A percentile compares a stretch with the other conserved stretches of the same genome.
These are phyloP conservation scores for Nectriaceae sp. DNA, from an alignment of 2,329 filamentous ascomycete genomes.

Conservation along the genomic window DNA sequence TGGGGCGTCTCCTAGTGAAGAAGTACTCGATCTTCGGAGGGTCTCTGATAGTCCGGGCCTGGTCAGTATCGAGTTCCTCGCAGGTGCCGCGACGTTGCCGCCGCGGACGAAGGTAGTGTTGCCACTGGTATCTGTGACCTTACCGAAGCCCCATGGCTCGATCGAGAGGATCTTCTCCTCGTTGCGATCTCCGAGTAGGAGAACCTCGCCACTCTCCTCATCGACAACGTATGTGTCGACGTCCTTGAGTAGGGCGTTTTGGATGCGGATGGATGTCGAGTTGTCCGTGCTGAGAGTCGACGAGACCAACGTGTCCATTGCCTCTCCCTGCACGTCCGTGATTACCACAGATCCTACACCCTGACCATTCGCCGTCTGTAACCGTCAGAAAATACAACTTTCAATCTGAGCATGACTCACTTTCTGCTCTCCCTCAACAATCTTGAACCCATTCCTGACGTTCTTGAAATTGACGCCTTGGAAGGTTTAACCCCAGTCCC, in stretches of 20 bases:
- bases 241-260: neutral
- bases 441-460: conserved; percentile 76
- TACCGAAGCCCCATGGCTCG: neutral
- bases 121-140: neutral
- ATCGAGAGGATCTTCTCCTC: conserved; percentile 3
- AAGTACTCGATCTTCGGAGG: neutral
- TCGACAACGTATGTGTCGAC: conserved; percentile 4
- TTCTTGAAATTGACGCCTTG: conserved; percentile 75
- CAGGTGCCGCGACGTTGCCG: neutral
- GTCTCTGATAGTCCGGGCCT: neutral
- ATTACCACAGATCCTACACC: neutral
- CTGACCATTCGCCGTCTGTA: conserved; percentile 37
- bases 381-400: conserved; percentile 85
- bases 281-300: neutral
- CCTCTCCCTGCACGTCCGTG: neutral
- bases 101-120: neutral
- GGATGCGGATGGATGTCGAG: neutral
- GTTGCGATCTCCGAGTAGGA: neutral
- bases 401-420: conserved; percentile 17
- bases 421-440: conserved; percentile 57
- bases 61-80: neutral
- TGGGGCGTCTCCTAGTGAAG: neutral
- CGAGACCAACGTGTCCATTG: neutral
- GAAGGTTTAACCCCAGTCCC: conserved; percentile 88
- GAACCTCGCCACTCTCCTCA: neutral